These are phyloP conservation scores for Calophaca sinica DNA, from an alignment of 306 rosid genomes.

Conservation along the genomic window DNA sequence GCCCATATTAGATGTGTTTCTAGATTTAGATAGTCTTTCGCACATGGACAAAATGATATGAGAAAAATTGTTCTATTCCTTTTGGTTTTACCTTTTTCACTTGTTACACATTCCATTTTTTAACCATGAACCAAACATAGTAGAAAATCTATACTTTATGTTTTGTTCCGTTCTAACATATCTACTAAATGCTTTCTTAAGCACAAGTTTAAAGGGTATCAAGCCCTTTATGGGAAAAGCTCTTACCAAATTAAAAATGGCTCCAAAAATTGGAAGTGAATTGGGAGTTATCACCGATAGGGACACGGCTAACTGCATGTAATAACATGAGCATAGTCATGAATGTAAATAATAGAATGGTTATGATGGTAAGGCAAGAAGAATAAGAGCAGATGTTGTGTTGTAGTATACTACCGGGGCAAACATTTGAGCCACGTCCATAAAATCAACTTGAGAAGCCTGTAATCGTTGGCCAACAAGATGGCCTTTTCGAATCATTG, in stretches of 20 bases:
- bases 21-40: no score
- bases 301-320: slow-evolving; percentile 33
- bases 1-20: no score
- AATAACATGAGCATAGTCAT: slow-evolving; percentile 15
- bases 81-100: no score
- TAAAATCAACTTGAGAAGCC: neutral
- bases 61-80: no score
- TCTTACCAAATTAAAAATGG: slow-evolving; percentile 41
- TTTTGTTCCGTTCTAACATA: neutral
- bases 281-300: slow-evolving; percentile 41
- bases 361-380: neutral
- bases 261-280: slow-evolving; percentile 35
- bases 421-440: slow-evolving; percentile 22
- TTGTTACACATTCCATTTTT: neutral
- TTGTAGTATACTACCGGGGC: slow-evolving; percentile 8
- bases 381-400: no score
- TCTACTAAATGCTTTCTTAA: neutral
- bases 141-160: neutral
- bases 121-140: neutral
- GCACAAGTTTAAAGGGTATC: neutral
- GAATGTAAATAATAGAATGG: neutral
- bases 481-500: slow-evolving; percentile 7
- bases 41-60: no score
- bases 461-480: neutral
- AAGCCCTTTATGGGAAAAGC: neutral